These are phyloP conservation scores for Exidia glandulosa DNA, from an alignment of 768 basidiomycete species.

Conservation along the genomic window DNA sequence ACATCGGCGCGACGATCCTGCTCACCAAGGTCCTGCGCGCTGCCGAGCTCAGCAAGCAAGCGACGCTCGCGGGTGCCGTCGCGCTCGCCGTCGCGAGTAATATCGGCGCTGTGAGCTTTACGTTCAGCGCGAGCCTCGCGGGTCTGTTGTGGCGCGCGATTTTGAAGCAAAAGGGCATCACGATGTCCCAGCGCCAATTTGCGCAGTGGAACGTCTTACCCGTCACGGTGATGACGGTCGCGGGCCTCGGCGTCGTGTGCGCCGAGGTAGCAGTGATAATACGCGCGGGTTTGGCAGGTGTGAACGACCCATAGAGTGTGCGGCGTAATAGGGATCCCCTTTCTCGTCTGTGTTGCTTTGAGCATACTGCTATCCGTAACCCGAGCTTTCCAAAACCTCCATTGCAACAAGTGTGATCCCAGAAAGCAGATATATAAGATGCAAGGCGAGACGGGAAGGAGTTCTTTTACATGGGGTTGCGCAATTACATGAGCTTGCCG, in stretches of 20 bases:
- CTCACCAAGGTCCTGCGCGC: conserved; percentile 66
- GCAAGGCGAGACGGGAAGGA: too few species aligned
- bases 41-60: conserved; percentile 24
- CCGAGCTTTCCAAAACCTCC: background rate
- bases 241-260: conserved; percentile 58
- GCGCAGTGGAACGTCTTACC: conserved; percentile 62
- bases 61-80: conserved; percentile 44
- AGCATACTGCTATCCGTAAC: too few species aligned
- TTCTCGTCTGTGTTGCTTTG: background rate
- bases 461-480: background rate
- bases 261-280: conserved; percentile 54
- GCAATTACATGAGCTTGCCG: conserved; percentile 12
- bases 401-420: background rate
- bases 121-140: conserved; percentile 80
- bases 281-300: background rate
- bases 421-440: background rate
- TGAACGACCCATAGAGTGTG: background rate
- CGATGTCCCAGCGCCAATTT: conserved; percentile 51
- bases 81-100: conserved; percentile 76
- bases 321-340: background rate
- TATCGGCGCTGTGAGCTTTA: conserved; percentile 82
- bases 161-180: conserved; percentile 59
- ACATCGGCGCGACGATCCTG: conserved; percentile 86
- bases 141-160: conserved; percentile 79
- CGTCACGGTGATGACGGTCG: conserved; percentile 50